Evolutionary conservation across 2,329 filamentous ascomycete species (phyloP), one percentile per base, ranked within the genome.

Genomic region (Paecilomyces niveus): DNA sequence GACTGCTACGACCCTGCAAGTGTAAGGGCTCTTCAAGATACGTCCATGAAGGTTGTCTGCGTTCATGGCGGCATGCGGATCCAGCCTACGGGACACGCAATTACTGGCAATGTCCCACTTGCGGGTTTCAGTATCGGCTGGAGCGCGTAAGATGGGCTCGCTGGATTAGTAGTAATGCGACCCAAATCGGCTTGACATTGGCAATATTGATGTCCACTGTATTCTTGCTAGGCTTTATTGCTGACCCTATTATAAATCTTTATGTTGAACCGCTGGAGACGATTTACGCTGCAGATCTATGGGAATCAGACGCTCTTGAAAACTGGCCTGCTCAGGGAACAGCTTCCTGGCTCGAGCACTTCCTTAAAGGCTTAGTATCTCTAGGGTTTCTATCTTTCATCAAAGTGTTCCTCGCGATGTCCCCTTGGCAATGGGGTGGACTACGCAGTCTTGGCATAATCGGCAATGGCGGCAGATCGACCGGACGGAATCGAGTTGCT

Each of bases 21-120:
- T 99, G 94, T 82, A 95, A 90, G 77, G 94, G 94, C 56, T 90
- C 89, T 45, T 90, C 93, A 66, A 90, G 90, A 76, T 97, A 96
- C 74, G 92, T 97, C 24, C 94, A 99, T 73, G 91, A 97, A 74
- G 89, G 86, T 31, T 99, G 94, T 70, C 80, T 99, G 54, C 85
- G 89, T 67, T 81, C 84, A 10, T 97, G 92, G 91, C 85, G 94
- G 65, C 82, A 87, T 62, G 83, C 89, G 51, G 85, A 91, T 69
- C 88, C 89, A 0, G 68, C 81, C 49, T 82, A 84, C 63, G 76
- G 78, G 50, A 77, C 76, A 58, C 83, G 89, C 58, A 91, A 92
- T 66, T 95, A 87, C 71, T 96, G 88, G 85, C 83, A 89, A 67
- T 97, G 93, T 69, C 89, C 89, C 21, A 96, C 91, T 0, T 97